Evolutionary conservation across 148 eudicot genomes (phyloP).

Genomic region (Persicaria tinctoria): DNA sequence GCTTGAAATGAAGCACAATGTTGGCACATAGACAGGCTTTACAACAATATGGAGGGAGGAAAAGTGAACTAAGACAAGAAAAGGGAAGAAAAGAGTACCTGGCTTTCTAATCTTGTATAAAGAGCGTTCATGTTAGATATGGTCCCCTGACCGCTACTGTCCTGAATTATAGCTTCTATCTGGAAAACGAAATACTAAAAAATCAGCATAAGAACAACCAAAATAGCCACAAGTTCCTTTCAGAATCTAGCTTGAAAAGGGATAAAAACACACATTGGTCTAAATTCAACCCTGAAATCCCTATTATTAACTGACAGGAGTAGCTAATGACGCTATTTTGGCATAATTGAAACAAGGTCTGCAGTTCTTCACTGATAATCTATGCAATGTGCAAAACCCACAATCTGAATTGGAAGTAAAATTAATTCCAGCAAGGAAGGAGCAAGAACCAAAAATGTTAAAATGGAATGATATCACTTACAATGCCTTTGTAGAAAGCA

Average conservation of each 20-base stretch:
- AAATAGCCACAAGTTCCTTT: background rate
- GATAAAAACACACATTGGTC: background rate
- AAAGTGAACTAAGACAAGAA: background rate
- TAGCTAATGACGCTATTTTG: background rate
- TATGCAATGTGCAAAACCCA: background rate
- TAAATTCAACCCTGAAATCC: background rate
- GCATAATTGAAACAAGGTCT: background rate
- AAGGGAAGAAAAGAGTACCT: slow-evolving; percentile 35
- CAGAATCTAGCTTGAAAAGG: background rate
- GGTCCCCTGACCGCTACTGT: slow-evolving; percentile 57
- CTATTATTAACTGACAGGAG: background rate
- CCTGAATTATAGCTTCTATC: slow-evolving; percentile 87
- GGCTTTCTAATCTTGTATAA: slow-evolving; percentile 54
- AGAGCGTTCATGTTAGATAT: slow-evolving; percentile 68
- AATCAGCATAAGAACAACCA: slow-evolving; percentile 6
- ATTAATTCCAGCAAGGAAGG: background rate
- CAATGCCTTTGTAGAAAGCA: slow-evolving; percentile 82
- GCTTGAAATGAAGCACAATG: background rate
- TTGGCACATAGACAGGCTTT: background rate
- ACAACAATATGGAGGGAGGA: background rate
- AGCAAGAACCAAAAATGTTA: background rate
- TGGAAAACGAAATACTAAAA: slow-evolving; percentile 21
- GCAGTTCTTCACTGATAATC: background rate
- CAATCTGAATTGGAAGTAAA: background rate
- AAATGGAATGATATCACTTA: slow-evolving; percentile 28